Percentiles rank a stretch among this genome's conserved stretches.
Conservation (phyloP, 495 filamentous ascomycete genomes). For the Penicillium paradoxum region DNA sequence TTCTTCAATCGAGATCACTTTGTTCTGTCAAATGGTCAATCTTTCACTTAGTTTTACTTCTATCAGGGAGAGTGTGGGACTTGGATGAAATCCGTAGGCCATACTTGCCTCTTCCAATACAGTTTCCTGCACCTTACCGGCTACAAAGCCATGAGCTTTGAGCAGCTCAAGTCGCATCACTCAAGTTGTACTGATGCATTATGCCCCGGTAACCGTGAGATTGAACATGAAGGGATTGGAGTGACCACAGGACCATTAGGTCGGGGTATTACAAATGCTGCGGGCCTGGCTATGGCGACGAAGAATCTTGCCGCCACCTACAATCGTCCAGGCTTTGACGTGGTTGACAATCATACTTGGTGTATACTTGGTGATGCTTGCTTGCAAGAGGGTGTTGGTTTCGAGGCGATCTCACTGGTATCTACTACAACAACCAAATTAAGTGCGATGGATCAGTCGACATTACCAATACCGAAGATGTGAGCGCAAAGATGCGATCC, state of each 20-base stretch:
- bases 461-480: constrained; percentile 51
- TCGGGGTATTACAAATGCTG: constrained; percentile 56
- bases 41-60: background rate
- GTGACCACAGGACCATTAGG: constrained; percentile 60
- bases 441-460: constrained; percentile 56
- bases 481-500: constrained; percentile 55
- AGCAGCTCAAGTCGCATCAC: constrained; percentile 57
- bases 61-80: background rate
- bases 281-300: constrained; percentile 54
- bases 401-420: constrained; percentile 52
- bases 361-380: constrained; percentile 58
- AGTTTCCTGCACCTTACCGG: constrained; percentile 53
- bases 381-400: constrained; percentile 54
- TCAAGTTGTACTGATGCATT: constrained; percentile 47
- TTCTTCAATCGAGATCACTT: constrained; percentile 91
- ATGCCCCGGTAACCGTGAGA: constrained; percentile 58
- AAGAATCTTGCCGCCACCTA: constrained; percentile 52
- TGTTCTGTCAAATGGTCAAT: constrained; percentile 60
- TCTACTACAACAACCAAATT: constrained; percentile 57
- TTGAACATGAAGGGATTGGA: constrained; percentile 56
- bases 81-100: constrained; percentile 27
- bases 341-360: constrained; percentile 49
- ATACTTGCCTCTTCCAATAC: constrained; percentile 58
- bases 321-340: constrained; percentile 45
- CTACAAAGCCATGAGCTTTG: constrained; percentile 54